Evolutionary conservation across 306 rosid genomes (phyloP), one percentile per base, ranked within the genome.

Genomic region (Cucumis hystrix): DNA sequence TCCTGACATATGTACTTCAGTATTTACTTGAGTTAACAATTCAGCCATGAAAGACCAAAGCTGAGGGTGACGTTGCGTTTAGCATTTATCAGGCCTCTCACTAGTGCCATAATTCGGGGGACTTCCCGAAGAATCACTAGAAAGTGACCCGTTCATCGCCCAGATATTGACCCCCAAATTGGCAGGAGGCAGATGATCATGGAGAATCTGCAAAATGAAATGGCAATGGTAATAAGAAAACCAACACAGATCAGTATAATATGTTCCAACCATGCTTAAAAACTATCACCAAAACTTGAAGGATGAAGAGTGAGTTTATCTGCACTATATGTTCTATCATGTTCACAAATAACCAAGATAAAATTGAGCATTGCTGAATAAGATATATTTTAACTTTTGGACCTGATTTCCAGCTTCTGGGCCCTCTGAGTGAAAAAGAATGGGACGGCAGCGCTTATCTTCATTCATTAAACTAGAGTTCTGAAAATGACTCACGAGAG

Each of bases 361-460:
- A 20, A 69, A 45, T 43, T 21, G 28, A 43, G 74, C 35, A 68
- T 11, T 15, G 51, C 52, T 6, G 54, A 67, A 10, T 67, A 4
- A 40, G 54, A 40, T 40, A 18, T 41, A 20, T 23, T 79, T 49
- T 23, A 79, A 74, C 25, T 66, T 64, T 41, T 78, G 79, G 79
- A 93, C 98, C 97, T 90, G 92, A 79, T 88, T 88, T 56, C 76
- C 66, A 60, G 85, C 85, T 57, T 90, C 94, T 80, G 87, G 90
- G 79, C 96, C 97, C 80, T 87, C 98, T 49, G 91, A 88, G 83
- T 91, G 96, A 76, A 93, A 93, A 71, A 93, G 92, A 82, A 91
- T 93, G n/a, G 97, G 98, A 63, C 96, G 88, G 80, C 98, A 93
- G 72, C 90, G 87, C 84, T 91, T 93, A 84, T 93, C 98, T 86